Conservation (phyloP, 176 grass and related monocot species). For the Triticum dicoccoides region DNA sequence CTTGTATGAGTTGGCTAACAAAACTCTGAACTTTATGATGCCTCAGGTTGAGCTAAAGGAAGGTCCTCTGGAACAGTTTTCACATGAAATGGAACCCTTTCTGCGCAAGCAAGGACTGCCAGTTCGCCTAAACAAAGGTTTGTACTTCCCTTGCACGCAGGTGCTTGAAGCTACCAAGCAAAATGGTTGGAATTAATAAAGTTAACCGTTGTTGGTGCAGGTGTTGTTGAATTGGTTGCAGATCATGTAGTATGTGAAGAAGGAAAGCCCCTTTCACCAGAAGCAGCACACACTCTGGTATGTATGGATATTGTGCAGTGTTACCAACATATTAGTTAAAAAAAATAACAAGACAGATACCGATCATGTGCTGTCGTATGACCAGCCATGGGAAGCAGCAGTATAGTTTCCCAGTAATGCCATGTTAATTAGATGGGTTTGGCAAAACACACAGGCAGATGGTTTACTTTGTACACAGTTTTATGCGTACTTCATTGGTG, state of each 20-base stretch:
- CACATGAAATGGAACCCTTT: slow-evolving; percentile 96
- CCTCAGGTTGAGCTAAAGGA: slow-evolving; percentile 85
- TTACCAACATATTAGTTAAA: background rate
- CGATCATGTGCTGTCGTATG: background rate
- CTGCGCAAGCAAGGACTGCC: slow-evolving; percentile 84
- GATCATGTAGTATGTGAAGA: slow-evolving; percentile 91
- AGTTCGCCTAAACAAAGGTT: slow-evolving; percentile 95
- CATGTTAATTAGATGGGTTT: background rate
- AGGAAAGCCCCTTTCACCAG: slow-evolving; percentile 76
- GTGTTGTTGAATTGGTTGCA: slow-evolving; percentile 80
- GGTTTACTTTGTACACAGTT: background rate
- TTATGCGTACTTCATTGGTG: background rate
- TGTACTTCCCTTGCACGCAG: background rate
- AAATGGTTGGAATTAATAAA: background rate
- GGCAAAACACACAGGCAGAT: background rate
- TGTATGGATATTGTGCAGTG: background rate
- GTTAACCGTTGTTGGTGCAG: slow-evolving; percentile 26
- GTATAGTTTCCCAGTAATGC: background rate
- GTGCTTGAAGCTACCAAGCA: background rate
- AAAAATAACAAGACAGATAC: background rate
- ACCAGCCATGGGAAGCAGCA: background rate
- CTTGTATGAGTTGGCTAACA: background rate
- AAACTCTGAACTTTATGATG: background rate
- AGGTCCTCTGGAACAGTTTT: slow-evolving; percentile 91
- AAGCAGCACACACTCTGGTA: slow-evolving; percentile 86